Conservation (phyloP, 306 rosid genomes). For the Cucurbita maxima region DNA sequence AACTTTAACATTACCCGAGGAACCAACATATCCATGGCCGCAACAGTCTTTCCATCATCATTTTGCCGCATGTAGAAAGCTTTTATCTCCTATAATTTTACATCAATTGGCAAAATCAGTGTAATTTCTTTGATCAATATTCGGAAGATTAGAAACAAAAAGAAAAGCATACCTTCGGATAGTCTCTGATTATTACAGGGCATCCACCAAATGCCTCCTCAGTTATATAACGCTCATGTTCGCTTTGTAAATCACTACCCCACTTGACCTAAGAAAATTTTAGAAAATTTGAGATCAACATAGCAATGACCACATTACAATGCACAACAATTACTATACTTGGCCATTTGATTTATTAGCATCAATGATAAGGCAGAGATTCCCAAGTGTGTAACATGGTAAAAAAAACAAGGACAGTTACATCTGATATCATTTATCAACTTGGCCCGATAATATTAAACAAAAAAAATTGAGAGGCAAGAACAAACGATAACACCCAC, state of each 20-base stretch:
- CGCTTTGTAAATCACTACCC: slow-evolving; percentile 98
- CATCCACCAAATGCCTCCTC: slow-evolving; percentile 77
- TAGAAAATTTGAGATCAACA: slow-evolving; percentile 4
- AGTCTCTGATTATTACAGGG: slow-evolving; percentile 88
- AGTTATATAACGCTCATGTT: slow-evolving; percentile 86
- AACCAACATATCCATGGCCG: slow-evolving; percentile 96
- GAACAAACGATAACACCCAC: background rate
- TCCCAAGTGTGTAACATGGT: background rate
- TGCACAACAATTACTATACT: background rate
- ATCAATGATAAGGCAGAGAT: background rate
- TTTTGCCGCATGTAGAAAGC: slow-evolving; percentile 96
- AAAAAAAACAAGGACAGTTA: background rate
- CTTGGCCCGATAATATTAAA: background rate
- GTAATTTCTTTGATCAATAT: background rate
- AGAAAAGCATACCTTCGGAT: slow-evolving; percentile 60
- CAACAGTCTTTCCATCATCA: slow-evolving; percentile 88
- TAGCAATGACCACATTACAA: background rate
- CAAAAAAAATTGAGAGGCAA: background rate
- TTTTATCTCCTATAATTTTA: slow-evolving; percentile 66
- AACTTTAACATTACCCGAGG: slow-evolving; percentile 50
- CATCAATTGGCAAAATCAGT: slow-evolving; percentile 11
- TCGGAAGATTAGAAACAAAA: slow-evolving; percentile 7
- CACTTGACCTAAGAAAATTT: slow-evolving; percentile 53
- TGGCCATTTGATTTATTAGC: background rate
- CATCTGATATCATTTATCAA: background rate